These are phyloP conservation scores for Hypericum androsaemum DNA, from an alignment of 345 rosid species.

Conservation along the genomic window DNA sequence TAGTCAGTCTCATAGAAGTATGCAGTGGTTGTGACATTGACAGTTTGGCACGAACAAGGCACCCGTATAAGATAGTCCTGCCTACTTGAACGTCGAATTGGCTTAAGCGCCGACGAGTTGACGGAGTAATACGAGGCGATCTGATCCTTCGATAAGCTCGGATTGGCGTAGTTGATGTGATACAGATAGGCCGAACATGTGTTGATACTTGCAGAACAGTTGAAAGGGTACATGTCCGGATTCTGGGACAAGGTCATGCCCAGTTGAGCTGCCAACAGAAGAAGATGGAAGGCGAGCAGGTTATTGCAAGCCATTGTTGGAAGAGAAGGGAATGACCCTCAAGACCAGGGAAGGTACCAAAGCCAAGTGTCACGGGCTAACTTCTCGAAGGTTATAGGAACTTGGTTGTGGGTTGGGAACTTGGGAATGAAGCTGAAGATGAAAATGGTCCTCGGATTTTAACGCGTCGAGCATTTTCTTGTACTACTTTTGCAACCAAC, in stretches of 20 bases:
- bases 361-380: too few relatives aligned
- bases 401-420: too few relatives aligned
- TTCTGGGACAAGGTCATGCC: background rate
- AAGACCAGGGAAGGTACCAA: too few relatives aligned
- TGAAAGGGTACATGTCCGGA: conserved; percentile 12
- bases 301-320: background rate
- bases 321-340: too few relatives aligned
- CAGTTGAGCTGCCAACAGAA: background rate
- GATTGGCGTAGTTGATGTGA: conserved; percentile 17
- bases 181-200: conserved; percentile 35
- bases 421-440: too few relatives aligned
- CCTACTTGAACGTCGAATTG: conserved; percentile 10
- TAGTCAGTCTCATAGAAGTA: conserved; percentile 40
- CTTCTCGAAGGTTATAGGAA: too few relatives aligned
- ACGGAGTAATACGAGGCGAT: conserved; percentile 35
- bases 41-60: conserved; percentile 36
- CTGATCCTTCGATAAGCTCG: conserved; percentile 10
- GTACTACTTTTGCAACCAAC: too few relatives aligned
- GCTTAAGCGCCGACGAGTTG: conserved; percentile 20
- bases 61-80: conserved; percentile 37
- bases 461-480: too few relatives aligned
- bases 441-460: too few relatives aligned
- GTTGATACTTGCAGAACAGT: conserved; percentile 15
- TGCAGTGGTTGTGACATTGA: conserved; percentile 19
- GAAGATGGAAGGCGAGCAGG: background rate